Conservation (phyloP, 164 flowering plant genomes). For the Stephania japonica region DNA sequence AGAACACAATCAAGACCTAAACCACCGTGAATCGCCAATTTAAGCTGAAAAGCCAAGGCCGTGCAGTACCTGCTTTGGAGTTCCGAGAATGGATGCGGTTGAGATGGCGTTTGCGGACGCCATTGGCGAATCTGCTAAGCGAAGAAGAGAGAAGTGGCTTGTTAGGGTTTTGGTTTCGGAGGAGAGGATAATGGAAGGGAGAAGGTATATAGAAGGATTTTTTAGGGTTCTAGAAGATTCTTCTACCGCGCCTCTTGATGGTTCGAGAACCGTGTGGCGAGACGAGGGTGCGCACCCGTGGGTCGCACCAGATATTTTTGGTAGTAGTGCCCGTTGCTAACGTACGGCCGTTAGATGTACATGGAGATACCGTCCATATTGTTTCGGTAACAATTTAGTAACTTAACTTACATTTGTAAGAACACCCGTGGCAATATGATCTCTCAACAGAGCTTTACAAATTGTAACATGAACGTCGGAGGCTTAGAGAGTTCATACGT, state of each 20-base stretch:
- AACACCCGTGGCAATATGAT: too few species aligned
- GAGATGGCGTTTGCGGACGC: conserved; percentile 70
- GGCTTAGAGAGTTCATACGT: too few species aligned
- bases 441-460: too few species aligned
- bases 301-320: background rate
- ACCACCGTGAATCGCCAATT: background rate
- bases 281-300: background rate
- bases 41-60: background rate
- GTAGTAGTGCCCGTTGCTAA: background rate
- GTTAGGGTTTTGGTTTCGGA: background rate
- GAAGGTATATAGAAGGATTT: too few species aligned
- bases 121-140: conserved; percentile 27
- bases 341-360: background rate
- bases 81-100: conserved; percentile 47
- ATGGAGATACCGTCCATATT: too few species aligned
- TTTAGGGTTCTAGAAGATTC: conserved; percentile 28
- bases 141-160: background rate
- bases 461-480: too few species aligned
- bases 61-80: conserved; percentile 44
- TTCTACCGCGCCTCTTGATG: conserved; percentile 16
- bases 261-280: conserved; percentile 10
- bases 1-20: background rate
- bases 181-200: too few species aligned
- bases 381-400: too few species aligned
- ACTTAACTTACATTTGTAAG: too few species aligned